Evolutionary conservation across 768 basidiomycete species (phyloP).

Genomic region (Xerocomellus amylosporus): DNA sequence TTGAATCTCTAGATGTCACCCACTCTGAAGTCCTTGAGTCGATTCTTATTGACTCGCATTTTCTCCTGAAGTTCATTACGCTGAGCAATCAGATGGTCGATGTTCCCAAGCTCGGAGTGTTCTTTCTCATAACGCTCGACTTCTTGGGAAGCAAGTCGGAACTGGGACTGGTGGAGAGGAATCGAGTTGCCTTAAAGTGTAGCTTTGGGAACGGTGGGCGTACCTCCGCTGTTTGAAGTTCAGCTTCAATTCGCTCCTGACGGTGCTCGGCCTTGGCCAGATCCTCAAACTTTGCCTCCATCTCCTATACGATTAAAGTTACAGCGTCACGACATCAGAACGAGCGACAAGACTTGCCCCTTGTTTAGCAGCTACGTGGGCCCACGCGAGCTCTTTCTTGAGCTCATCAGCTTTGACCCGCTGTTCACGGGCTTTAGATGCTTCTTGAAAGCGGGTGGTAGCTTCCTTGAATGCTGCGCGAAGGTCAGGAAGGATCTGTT

Average conservation of each 20-base stretch:
- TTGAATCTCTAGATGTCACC: conserved; percentile 9
- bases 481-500: conserved; percentile 76
- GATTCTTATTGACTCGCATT: conserved; percentile 45
- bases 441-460: conserved; percentile 62
- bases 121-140: conserved; percentile 41
- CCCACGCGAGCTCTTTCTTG: conserved; percentile 85
- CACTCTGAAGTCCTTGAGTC: conserved; percentile 46
- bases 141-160: conserved; percentile 34
- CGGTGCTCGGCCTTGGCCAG: conserved; percentile 39
- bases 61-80: conserved; percentile 36
- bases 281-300: conserved; percentile 41
- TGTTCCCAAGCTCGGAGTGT: conserved; percentile 42
- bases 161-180: conserved; percentile 28
- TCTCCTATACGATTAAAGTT: conserved; percentile 34
- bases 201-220: neutral
- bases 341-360: conserved; percentile 39
- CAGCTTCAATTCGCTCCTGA: conserved; percentile 40
- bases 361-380: conserved; percentile 73
- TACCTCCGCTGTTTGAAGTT: conserved; percentile 41
- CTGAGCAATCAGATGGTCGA: conserved; percentile 43
- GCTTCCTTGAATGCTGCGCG: conserved; percentile 56
- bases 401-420: conserved; percentile 64
- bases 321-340: neutral
- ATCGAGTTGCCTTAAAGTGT: neutral
- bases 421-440: conserved; percentile 69